Conservation (phyloP, 1,284 basidiomycete species). For the Phaffia rhodozyma region DNA sequence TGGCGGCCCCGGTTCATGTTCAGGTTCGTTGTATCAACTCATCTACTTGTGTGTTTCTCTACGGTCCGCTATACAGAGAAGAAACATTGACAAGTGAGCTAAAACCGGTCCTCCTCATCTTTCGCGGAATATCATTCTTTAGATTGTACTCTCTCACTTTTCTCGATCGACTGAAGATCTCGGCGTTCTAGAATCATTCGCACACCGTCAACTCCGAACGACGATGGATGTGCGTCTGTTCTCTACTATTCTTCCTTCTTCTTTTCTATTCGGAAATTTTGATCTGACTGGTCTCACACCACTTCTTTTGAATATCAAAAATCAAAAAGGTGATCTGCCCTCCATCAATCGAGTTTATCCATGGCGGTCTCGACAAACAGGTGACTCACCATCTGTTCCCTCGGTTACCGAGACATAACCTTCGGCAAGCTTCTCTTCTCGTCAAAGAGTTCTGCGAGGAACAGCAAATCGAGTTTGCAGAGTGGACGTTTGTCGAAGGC, state of each 20-base stretch:
- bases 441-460: conserved; percentile 78
- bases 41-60: background rate
- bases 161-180: conserved; percentile 88
- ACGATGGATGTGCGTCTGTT: conserved; percentile 59
- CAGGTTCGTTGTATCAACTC: conserved; percentile 34
- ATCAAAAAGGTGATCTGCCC: conserved; percentile 52
- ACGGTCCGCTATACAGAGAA: background rate
- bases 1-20: conserved; percentile 44
- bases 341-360: conserved; percentile 69
- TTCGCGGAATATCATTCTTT: conserved; percentile 7
- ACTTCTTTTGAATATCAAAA: too few relatives aligned
- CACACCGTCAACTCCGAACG: conserved; percentile 84
- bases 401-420: conserved; percentile 84
- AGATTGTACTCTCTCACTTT: conserved; percentile 98
- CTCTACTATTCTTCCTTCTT: background rate
- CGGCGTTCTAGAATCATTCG: conserved; percentile 81
- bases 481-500: conserved; percentile 77
- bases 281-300: background rate
- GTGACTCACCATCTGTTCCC: conserved; percentile 97
- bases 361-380: conserved; percentile 87
- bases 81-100: background rate
- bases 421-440: conserved; percentile 63
- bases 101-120: conserved; percentile 1
- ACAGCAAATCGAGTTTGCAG: conserved; percentile 72
- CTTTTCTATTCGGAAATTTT: background rate